Evolutionary conservation across 345 rosid genomes (phyloP).

Genomic region (Firmiana major): DNA sequence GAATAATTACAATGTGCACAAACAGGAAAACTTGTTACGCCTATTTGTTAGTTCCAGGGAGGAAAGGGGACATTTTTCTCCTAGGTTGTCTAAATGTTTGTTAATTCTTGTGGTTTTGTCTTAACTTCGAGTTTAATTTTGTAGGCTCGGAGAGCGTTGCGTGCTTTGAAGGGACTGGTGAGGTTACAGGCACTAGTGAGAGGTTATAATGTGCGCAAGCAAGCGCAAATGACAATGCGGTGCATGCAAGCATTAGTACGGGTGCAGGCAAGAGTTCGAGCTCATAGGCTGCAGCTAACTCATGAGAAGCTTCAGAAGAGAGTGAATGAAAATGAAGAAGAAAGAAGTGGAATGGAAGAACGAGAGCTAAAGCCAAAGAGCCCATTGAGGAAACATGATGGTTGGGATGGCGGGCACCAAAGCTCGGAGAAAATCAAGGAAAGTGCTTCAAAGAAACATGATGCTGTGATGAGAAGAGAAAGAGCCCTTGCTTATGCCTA

Average conservation of each 20-base stretch:
- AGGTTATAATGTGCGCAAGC: conserved; percentile 90
- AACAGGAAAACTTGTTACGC: background rate
- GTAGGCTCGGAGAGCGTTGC: conserved; percentile 90
- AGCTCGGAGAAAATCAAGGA: conserved; percentile 33
- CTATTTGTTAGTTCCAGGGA: background rate
- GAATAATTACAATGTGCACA: too few relatives aligned
- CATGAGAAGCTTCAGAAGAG: conserved; percentile 43
- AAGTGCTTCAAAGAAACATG: conserved; percentile 45
- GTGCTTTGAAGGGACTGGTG: conserved; percentile 88
- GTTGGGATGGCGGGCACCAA: conserved; percentile 42
- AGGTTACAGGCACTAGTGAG: conserved; percentile 93
- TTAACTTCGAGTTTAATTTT: background rate
- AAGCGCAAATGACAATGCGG: conserved; percentile 95
- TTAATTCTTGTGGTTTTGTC: too few relatives aligned
- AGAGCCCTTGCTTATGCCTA: conserved; percentile 96
- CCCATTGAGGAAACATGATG: conserved; percentile 29
- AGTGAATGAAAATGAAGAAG: conserved; percentile 25
- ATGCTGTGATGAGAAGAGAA: conserved; percentile 66
- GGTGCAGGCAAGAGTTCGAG: conserved; percentile 86
- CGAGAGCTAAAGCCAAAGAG: conserved; percentile 25
- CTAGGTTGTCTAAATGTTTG: background rate
- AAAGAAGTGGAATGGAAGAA: conserved; percentile 12
- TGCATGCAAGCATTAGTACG: conserved; percentile 98
- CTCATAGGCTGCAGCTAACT: conserved; percentile 65
- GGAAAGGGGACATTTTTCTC: background rate